These are phyloP conservation scores for Tulasnella sp. DNA, from an alignment of 768 basidiomycete species.

Conservation along the genomic window DNA sequence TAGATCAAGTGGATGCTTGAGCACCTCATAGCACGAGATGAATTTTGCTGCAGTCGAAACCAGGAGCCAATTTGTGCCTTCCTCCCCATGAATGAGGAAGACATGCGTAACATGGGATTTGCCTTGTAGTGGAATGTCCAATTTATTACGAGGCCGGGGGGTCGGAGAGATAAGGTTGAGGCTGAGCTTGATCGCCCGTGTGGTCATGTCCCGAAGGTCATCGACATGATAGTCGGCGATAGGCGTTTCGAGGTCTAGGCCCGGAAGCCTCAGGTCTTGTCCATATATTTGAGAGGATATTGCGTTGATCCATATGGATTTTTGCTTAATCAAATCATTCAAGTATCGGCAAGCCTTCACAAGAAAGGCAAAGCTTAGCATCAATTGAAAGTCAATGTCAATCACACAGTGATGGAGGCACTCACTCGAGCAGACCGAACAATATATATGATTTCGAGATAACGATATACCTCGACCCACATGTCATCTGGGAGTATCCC, in stretches of 20 bases:
- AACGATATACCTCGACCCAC: background rate
- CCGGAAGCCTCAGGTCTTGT: background rate
- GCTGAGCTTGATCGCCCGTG: background rate
- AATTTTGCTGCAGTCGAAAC: background rate
- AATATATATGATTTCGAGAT: background rate
- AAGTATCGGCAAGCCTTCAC: background rate
- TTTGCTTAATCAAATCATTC: background rate
- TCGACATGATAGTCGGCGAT: background rate
- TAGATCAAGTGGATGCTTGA: background rate
- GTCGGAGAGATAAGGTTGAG: background rate
- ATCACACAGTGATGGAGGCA: background rate
- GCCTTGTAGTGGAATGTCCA: background rate
- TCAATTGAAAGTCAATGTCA: background rate
- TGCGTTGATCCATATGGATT: too few relatives aligned
- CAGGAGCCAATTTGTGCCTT: conserved; percentile 4
- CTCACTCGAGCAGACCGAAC: background rate
- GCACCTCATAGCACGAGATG: conserved; percentile 2
- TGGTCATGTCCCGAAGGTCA: background rate
- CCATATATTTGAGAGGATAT: too few relatives aligned
- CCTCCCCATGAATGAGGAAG: background rate
- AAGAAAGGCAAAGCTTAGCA: background rate
- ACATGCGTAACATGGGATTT: conserved; percentile 7
- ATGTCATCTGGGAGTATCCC: background rate
- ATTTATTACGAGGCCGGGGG: background rate
- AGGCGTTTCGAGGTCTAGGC: background rate